A percentile compares a stretch with the other conserved stretches of the same genome.
Evolutionary conservation across 495 filamentous ascomycete species (phyloP).

Genomic region (Ramalina peruviana): DNA sequence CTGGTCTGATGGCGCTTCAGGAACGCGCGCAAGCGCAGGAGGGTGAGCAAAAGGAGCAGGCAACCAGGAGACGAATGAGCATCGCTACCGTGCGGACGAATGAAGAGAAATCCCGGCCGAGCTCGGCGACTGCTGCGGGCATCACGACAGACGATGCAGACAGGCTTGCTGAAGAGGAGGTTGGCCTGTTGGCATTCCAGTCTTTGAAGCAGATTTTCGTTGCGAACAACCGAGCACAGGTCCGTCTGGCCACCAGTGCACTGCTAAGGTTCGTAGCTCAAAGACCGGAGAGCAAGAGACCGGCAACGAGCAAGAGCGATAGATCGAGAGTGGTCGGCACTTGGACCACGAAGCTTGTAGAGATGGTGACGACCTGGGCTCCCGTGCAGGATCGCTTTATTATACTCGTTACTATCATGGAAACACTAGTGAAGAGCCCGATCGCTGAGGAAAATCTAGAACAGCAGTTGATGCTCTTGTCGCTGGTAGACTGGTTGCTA

Average conservation of each 20-base stretch:
- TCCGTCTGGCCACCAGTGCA: constrained; percentile 54
- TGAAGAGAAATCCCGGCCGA: constrained; percentile 47
- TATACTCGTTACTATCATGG: constrained; percentile 67
- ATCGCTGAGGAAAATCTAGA: constrained; percentile 51
- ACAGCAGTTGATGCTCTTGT: constrained; percentile 56
- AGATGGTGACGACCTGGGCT: constrained; percentile 65
- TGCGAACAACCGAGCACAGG: constrained; percentile 60
- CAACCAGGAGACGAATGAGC: constrained; percentile 54
- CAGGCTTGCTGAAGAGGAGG: constrained; percentile 70
- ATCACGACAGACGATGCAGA: constrained; percentile 68
- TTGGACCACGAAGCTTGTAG: constrained; percentile 71
- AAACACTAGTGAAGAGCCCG: constrained; percentile 48
- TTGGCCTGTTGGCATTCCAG: constrained; percentile 67
- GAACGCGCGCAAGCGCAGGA: constrained; percentile 48
- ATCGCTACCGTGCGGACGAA: constrained; percentile 60
- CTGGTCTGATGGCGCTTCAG: constrained; percentile 48
- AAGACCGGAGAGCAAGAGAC: constrained; percentile 29
- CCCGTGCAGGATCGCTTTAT: constrained; percentile 85
- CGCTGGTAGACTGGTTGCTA: constrained; percentile 64
- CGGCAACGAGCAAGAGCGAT: constrained; percentile 16
- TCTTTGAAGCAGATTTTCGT: constrained; percentile 69
- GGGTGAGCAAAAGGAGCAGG: constrained; percentile 45
- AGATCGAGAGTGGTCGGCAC: constrained; percentile 30
- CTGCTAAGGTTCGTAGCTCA: constrained; percentile 57
- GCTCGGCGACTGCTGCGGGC: constrained; percentile 55